Conservation (phyloP, 108 stramenopile species). For the Nitzschia sp. region DNA sequence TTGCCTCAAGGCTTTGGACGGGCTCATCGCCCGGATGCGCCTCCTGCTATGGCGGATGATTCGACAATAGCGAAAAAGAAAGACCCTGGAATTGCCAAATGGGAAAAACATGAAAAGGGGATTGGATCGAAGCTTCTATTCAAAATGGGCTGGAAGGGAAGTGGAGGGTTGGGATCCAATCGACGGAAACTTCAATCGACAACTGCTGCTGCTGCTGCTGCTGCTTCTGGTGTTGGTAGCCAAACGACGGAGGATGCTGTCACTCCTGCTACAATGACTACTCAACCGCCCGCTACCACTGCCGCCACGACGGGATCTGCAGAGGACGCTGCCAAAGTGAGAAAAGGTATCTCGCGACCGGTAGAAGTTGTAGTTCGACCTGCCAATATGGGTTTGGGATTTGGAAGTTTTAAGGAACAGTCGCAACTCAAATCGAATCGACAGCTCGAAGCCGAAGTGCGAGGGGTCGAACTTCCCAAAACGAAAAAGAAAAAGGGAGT, state of each 20-base stretch:
- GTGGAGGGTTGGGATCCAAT: constrained; percentile 83
- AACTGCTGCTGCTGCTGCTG: not conserved
- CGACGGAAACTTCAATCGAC: constrained; percentile 19
- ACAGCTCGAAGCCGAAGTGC: constrained; percentile 79
- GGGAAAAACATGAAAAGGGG: constrained; percentile 97
- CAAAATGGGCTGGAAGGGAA: constrained; percentile 92
- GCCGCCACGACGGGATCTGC: not conserved
- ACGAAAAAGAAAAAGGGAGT: constrained; percentile 2
- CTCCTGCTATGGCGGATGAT: too few relatives aligned
- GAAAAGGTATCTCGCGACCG: constrained; percentile 80
- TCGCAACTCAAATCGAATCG: constrained; percentile 72
- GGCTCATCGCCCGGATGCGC: not conserved
- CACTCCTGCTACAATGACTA: not conserved
- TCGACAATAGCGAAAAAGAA: constrained; percentile 10
- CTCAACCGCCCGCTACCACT: not conserved
- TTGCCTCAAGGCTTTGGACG: constrained; percentile 21
- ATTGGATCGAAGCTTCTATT: constrained; percentile 88
- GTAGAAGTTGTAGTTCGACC: constrained; percentile 93
- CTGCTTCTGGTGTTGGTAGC: too few relatives aligned
- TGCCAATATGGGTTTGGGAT: constrained; percentile 83
- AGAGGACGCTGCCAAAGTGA: not conserved
- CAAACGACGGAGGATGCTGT: not conserved
- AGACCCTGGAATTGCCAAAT: constrained; percentile 68
- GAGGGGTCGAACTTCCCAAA: constrained; percentile 42
- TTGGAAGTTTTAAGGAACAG: constrained; percentile 84